These are phyloP conservation scores for Suhomyces chickasaworum DNA, from an alignment of 1,139 yeast genomes.

Conservation along the genomic window DNA sequence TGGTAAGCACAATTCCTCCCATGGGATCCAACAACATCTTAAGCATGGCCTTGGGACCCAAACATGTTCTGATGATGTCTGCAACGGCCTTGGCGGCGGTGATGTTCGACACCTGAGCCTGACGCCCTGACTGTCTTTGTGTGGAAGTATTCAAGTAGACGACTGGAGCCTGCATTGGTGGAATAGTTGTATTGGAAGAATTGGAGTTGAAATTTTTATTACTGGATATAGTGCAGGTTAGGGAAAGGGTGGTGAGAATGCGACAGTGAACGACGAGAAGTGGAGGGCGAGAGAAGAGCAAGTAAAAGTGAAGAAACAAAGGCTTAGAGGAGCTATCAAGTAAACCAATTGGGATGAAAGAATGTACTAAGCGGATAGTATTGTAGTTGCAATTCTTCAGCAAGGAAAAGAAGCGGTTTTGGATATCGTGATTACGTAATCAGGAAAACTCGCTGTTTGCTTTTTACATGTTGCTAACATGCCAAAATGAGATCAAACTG, in stretches of 20 bases:
- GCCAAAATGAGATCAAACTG: not conserved
- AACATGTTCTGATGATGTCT: slow-evolving; percentile 94
- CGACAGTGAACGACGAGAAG: not conserved
- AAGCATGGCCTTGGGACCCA: slow-evolving; percentile 99
- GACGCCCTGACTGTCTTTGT: slow-evolving; percentile 94
- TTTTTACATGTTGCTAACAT: no score
- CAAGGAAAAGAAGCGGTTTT: no score
- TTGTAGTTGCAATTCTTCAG: no score
- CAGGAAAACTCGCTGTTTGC: no score
- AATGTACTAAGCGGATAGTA: no score
- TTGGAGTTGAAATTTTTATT: slow-evolving; percentile 11
- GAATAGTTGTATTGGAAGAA: not conserved
- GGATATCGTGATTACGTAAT: no score
- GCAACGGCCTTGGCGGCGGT: slow-evolving; percentile 99
- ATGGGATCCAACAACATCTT: slow-evolving; percentile 97
- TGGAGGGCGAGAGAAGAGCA: not conserved
- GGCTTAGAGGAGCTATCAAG: no score
- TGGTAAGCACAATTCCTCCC: slow-evolving; percentile 97
- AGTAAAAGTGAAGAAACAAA: no score
- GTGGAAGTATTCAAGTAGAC: slow-evolving; percentile 71
- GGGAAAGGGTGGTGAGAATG: not conserved
- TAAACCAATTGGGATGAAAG: no score
- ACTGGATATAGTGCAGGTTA: slow-evolving; percentile 4
- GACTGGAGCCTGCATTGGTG: slow-evolving; percentile 51
- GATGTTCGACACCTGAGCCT: slow-evolving; percentile 94